Percentiles rank a stretch among this genome's conserved stretches.
These are phyloP conservation scores for Penicillium fuscoglaucum DNA, from an alignment of 2,329 filamentous ascomycete species.

Conservation along the genomic window DNA sequence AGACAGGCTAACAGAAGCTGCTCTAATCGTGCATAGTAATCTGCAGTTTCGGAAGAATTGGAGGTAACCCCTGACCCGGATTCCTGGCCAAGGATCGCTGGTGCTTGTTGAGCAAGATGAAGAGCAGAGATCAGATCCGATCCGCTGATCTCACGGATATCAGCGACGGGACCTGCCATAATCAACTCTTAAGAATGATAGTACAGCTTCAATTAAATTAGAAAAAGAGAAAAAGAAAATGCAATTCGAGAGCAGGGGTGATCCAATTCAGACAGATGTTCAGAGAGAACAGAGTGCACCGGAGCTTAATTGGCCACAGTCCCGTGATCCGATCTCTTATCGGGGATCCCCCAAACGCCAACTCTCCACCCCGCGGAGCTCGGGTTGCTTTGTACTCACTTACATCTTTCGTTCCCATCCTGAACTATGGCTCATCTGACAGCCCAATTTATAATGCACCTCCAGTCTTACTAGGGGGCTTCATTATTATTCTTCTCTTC, in stretches of 20 bases:
- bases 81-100: slow-evolving; percentile 44
- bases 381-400: not conserved
- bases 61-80: slow-evolving; percentile 51
- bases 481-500: not conserved
- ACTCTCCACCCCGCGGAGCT: slow-evolving; percentile 12
- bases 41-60: slow-evolving; percentile 66
- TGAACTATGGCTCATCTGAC: not conserved
- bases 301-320: slow-evolving; percentile 10
- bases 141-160: slow-evolving; percentile 25
- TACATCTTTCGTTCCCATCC: not conserved
- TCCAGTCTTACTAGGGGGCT: not conserved
- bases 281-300: not conserved
- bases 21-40: slow-evolving; percentile 83
- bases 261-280: not conserved
- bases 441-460: not conserved
- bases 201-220: not conserved
- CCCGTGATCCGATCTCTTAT: slow-evolving; percentile 31
- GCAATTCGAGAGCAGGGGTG: not conserved
- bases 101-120: slow-evolving; percentile 45
- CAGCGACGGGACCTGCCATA: slow-evolving; percentile 16
- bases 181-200: not conserved
- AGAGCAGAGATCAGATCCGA: slow-evolving; percentile 51
- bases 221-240: too few relatives aligned
- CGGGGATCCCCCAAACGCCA: slow-evolving; percentile 5
- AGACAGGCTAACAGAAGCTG: slow-evolving; percentile 83